These are phyloP conservation scores for Penicillium cinerascens DNA, from an alignment of 495 filamentous ascomycete genomes.

Conservation along the genomic window DNA sequence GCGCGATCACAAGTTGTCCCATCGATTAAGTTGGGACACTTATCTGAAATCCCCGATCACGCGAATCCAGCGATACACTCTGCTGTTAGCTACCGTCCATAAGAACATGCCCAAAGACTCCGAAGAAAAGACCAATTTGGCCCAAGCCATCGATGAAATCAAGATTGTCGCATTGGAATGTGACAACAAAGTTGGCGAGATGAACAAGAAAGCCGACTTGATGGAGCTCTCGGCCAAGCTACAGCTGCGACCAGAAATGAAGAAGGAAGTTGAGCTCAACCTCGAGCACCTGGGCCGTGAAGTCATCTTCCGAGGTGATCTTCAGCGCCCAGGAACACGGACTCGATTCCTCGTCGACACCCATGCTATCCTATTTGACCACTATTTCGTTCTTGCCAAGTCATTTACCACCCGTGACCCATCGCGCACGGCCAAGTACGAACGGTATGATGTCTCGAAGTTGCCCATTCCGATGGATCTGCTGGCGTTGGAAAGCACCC, in stretches of 20 bases:
- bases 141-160: constrained; percentile 90
- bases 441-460: constrained; percentile 93
- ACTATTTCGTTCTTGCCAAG: constrained; percentile 94
- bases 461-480: constrained; percentile 97
- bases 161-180: constrained; percentile 88
- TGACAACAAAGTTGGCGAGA: constrained; percentile 90
- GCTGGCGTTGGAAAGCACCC: constrained; percentile 82
- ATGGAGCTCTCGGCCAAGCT: constrained; percentile 80
- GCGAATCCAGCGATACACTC: constrained; percentile 82
- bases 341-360: constrained; percentile 92
- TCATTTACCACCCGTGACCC: constrained; percentile 63
- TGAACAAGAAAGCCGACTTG: constrained; percentile 85
- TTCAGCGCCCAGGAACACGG: constrained; percentile 75
- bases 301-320: constrained; percentile 82
- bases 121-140: constrained; percentile 86
- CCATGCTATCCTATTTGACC: constrained; percentile 90
- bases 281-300: constrained; percentile 88
- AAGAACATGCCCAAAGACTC: constrained; percentile 79
- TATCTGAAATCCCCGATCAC: constrained; percentile 94
- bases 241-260: constrained; percentile 80
- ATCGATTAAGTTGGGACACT: constrained; percentile 87
- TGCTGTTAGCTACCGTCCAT: constrained; percentile 78
- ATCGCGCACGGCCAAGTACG: constrained; percentile 63
- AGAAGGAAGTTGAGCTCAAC: constrained; percentile 76
- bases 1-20: constrained; percentile 74